phyloP scores from a whole-genome alignment of 148 eudicot genomes.

The Diospyros lotus region DNA sequence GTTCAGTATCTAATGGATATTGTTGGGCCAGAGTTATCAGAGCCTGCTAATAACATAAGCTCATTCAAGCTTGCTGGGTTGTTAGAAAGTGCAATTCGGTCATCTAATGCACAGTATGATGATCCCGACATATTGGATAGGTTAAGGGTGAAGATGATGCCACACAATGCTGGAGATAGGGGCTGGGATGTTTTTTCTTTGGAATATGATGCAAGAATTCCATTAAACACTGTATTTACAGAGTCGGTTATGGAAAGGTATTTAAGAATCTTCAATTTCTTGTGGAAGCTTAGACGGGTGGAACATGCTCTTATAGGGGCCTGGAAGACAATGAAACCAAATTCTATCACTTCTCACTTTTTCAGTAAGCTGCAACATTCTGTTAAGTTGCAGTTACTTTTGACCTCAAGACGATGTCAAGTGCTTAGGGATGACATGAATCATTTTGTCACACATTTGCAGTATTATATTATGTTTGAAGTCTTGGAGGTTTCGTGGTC shows the following conservation, averaged over 20 bases:
- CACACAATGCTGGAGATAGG: slow-evolving; percentile 85
- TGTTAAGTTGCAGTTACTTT: slow-evolving; percentile 64
- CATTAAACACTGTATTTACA: slow-evolving; percentile 78
- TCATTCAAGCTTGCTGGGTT: slow-evolving; percentile 87
- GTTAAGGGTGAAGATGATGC: slow-evolving; percentile 95
- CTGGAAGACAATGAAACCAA: slow-evolving; percentile 98
- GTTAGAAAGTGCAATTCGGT: slow-evolving; percentile 85
- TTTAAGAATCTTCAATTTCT: slow-evolving; percentile 76
- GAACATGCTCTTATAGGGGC: slow-evolving; percentile 90
- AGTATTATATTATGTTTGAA: slow-evolving; percentile 99
- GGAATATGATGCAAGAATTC: slow-evolving; percentile 90
- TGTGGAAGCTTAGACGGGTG: slow-evolving; percentile 97
- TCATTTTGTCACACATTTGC: slow-evolving; percentile 90
- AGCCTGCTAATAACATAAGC: slow-evolving; percentile 93
- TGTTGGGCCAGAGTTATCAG: slow-evolving; percentile 93
- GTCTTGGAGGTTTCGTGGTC: slow-evolving; percentile 99
- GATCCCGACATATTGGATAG: slow-evolving; percentile 82
- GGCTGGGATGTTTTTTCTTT: slow-evolving; percentile 99
- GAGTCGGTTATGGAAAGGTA: slow-evolving; percentile 93
- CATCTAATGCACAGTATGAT: slow-evolving; percentile 96
- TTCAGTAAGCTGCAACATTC: slow-evolving; percentile 59
- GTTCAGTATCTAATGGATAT: slow-evolving; percentile 97
- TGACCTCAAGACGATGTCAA: slow-evolving; percentile 81
- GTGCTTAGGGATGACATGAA: slow-evolving; percentile 99
- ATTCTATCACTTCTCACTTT: slow-evolving; percentile 67